Evolutionary conservation across 2,329 filamentous ascomycete species (phyloP).

Genomic region (Alternaria gansuensis): DNA sequence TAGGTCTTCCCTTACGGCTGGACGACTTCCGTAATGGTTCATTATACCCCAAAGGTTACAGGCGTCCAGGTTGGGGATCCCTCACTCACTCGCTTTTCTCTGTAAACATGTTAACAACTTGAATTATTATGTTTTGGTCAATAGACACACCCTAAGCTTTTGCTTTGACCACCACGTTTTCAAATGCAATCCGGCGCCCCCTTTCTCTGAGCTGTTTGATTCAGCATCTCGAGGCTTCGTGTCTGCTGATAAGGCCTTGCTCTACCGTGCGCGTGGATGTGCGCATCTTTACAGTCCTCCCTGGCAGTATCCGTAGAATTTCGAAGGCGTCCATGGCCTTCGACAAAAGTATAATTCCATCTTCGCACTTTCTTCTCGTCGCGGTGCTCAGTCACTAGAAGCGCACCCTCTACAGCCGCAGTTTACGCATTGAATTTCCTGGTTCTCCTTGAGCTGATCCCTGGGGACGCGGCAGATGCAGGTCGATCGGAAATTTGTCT

Average conservation of each 20-base stretch:
- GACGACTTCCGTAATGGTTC: constrained; percentile 20
- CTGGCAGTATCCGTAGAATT: neutral
- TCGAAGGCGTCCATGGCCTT: neutral
- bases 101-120: constrained; percentile 40
- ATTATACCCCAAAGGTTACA: constrained; percentile 32
- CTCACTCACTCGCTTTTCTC: constrained; percentile 30
- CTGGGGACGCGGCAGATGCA: constrained; percentile 96
- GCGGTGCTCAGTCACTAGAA: constrained; percentile 73
- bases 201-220: neutral
- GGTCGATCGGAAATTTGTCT: constrained; percentile 98
- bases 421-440: constrained; percentile 91
- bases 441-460: constrained; percentile 86
- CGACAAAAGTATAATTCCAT: neutral
- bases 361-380: constrained; percentile 1
- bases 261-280: neutral
- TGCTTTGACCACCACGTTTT: neutral
- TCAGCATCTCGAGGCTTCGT: neutral
- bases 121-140: constrained; percentile 29
- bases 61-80: constrained; percentile 16
- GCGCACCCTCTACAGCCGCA: constrained; percentile 93
- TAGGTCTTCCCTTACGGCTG: constrained; percentile 14
- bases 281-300: neutral
- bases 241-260: constrained; percentile 2
- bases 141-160: constrained; percentile 32
- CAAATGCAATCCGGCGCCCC: neutral